phyloP scores from a whole-genome alignment of 257 asterid species.

The Fraxinus cuspidata region DNA sequence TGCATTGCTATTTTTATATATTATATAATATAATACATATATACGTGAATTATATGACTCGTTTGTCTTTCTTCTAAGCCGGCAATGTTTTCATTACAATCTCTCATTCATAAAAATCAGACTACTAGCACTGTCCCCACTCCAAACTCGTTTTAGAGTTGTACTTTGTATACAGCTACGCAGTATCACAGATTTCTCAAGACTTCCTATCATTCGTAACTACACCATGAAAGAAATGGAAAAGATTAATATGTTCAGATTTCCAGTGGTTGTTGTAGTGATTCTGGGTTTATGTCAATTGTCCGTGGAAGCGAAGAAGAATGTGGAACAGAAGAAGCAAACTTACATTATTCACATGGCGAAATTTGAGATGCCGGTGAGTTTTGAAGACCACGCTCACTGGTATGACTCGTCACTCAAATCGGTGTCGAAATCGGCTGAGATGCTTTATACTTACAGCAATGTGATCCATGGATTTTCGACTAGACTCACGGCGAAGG shows the following conservation, averaged over 20 bases:
- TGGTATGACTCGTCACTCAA: slow-evolving; percentile 82
- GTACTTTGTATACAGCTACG: background rate
- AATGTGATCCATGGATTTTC: slow-evolving; percentile 75
- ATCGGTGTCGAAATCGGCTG: slow-evolving; percentile 70
- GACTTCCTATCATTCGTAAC: background rate
- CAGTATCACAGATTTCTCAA: background rate
- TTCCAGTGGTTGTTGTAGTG: slow-evolving; percentile 3
- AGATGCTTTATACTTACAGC: slow-evolving; percentile 68
- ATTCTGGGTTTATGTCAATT: slow-evolving; percentile 29
- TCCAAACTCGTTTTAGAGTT: background rate
- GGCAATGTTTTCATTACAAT: background rate
- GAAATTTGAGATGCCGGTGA: slow-evolving; percentile 66
- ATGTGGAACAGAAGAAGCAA: slow-evolving; percentile 17
- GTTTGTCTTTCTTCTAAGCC: background rate
- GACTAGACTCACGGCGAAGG: slow-evolving; percentile 51
- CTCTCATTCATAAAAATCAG: background rate
- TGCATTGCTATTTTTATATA: background rate
- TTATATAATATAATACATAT: too few relatives aligned
- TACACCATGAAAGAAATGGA: slow-evolving; percentile 26
- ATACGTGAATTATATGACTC: background rate
- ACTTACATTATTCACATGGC: slow-evolving; percentile 90
- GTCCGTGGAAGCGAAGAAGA: slow-evolving; percentile 22
- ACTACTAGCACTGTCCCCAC: background rate
- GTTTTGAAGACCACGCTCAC: slow-evolving; percentile 50
- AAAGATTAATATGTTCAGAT: background rate